phyloP scores from a whole-genome alignment of 257 asterid genomes.

The Plantago ovata region DNA sequence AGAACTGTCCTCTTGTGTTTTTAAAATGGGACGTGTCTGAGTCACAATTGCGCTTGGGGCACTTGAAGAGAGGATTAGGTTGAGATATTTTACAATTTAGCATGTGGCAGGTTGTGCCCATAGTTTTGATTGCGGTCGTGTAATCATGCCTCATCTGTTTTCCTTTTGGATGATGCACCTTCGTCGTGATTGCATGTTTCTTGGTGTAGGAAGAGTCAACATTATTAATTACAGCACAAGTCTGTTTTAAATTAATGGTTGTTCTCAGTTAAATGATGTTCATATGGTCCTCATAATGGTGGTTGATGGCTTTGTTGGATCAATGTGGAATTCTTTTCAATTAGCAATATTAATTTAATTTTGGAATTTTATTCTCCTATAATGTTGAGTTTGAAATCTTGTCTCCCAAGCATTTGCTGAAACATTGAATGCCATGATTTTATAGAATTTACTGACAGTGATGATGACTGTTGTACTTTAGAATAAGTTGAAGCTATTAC shows the following conservation, averaged over 20 bases:
- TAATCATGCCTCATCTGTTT: constrained; percentile 16
- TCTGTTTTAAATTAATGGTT: constrained; percentile 10
- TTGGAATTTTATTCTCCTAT: constrained; percentile 1
- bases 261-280: constrained; percentile 16
- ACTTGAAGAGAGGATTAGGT: constrained; percentile 22
- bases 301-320: constrained; percentile 9
- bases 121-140: constrained; percentile 12
- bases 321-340: constrained; percentile 21
- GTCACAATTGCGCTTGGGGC: constrained; percentile 23
- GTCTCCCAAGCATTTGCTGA: background rate
- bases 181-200: constrained; percentile 35
- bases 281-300: constrained; percentile 16
- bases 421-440: constrained; percentile 29
- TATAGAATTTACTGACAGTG: constrained; percentile 20
- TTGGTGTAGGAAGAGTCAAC: constrained; percentile 27
- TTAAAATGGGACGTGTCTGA: constrained; percentile 28
- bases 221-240: constrained; percentile 16
- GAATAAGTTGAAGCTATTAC: constrained; percentile 13
- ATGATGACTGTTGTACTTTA: constrained; percentile 15
- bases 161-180: constrained; percentile 11
- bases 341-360: constrained; percentile 7
- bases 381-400: constrained; percentile 9
- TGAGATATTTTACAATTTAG: constrained; percentile 20
- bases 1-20: constrained; percentile 22
- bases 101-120: constrained; percentile 29